Base-by-base conservation (phyloP, 192 early-diverging fungal genomes). In the Gryganskiella cystojenkinii region DNA sequence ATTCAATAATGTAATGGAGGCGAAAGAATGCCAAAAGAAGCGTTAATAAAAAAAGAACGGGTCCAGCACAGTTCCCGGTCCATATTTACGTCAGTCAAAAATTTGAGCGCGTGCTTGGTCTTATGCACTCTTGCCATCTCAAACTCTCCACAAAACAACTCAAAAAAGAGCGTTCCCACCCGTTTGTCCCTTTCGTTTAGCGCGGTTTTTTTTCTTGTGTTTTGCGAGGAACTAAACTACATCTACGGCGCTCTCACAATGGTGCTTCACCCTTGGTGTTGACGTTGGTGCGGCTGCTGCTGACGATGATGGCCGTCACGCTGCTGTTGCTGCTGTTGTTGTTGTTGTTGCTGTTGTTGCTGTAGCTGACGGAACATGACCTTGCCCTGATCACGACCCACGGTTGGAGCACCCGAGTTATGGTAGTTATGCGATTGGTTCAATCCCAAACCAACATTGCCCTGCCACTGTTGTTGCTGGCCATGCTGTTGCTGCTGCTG, bases 351-450 rank as follows among this genome's bases (percentile, higher is more conserved):
- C 3, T 74, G 71, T 57, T 66, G 43, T 37, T 74, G 71, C 22
- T 74, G 71, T 50, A 74, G 59, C 44, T 74, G 71, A 15, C 71
- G 63, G 33, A 74, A 57, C 30, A 63, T 74, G 63, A 74, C 54
- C 61, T 74, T 74, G 52, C 71, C 71, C 7, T 55, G 56, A 19
- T 74, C 64, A 0, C 71, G 56, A 35, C 71, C 71, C 13, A 65
- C 14, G 0, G 71, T 60, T 20, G 53, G 55, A 20, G 61, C 33
- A 8, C 70, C 61, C 10, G 22, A 24, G 3, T 15, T 4, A 40
- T 40, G 37, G 13, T 40, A 40, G 13, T 49, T 56, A 15, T 28
- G 14, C 10, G 49, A 44, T 7, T 43, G 28, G 14, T 59, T 40
- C 50, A 61, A 15, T 24, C 66, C 66, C 34, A 59, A 42, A 17